Base-by-base conservation (phyloP, 2,329 filamentous ascomycete species). In the Colletotrichum spaethianum region DNA sequence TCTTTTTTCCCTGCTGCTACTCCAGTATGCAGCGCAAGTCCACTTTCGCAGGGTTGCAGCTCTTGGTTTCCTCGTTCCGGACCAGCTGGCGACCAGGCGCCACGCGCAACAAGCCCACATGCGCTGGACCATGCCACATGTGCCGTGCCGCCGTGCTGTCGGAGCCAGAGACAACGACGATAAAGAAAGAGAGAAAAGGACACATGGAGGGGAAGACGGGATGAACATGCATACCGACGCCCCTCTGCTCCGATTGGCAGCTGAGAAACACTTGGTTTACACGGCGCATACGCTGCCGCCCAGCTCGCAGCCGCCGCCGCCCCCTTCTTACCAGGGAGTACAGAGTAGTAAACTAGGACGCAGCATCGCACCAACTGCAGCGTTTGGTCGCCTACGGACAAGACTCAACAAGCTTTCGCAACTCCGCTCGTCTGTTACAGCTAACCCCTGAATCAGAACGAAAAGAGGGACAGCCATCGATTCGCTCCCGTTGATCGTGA, bases 181-280 rank as follows among this genome's bases (percentile, higher is more conserved):
- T 11, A 36, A 20, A 11, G 40, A 14, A 18, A 16, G n/a, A 36
- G 26, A 11, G 40, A 14, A 11, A 33, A n/a, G 18, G 16, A 44
- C 3, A 20, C 4, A 16, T 12, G 23, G 20, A n/a, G 36, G 23
- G 28, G n/a, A 23, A 26, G 42, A 36, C 44, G 59, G 33, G 59
- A 50, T 31, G 8, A 50, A 26, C 31, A n/a, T 40, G 8, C 60
- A 9, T 16, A n/a, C 42, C 18, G 6, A 28, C 52, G 52, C 50
- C 64, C 16, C 33, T 46, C 12, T 26, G 36, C 56, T 53, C 57
- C 69, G 57, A 72, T 72, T 72, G 69, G 69, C 64, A 40, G 57
- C 57, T 53, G 40, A 50, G 16, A 28, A 62, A 52, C 44, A 38
- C 46, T 40, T n/a, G n/a, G n/a, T n/a, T n/a, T 16, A 23, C 53